Evolutionary conservation across 2,329 filamentous ascomycete genomes (phyloP).

Genomic region (Hypoxylon sp.): DNA sequence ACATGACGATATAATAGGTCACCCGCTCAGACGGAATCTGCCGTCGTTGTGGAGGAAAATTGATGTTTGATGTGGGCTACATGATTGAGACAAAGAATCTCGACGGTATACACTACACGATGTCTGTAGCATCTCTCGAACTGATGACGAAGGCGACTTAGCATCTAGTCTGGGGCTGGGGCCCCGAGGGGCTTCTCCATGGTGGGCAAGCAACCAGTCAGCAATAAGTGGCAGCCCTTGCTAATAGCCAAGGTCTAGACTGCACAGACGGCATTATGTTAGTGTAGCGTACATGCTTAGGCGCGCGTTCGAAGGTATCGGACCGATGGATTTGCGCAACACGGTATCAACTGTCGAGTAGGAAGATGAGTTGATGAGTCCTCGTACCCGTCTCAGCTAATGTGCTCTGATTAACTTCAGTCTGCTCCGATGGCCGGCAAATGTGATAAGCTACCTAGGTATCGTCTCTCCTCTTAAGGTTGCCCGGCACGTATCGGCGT

Average conservation of each 20-base stretch:
- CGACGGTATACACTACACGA: too few relatives aligned
- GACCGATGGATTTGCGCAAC: constrained; percentile 34
- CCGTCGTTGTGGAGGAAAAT: constrained; percentile 5
- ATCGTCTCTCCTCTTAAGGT: too few relatives aligned
- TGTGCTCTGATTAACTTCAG: background rate
- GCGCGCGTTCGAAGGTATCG: constrained; percentile 20
- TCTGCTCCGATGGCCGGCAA: background rate
- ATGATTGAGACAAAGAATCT: background rate
- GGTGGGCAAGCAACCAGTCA: background rate
- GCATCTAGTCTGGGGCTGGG: constrained; percentile 3
- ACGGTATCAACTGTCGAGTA: constrained; percentile 14
- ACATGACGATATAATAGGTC: constrained; percentile 8
- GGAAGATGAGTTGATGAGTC: background rate
- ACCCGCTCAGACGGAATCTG: constrained; percentile 4
- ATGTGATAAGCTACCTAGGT: background rate
- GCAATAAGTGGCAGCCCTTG: constrained; percentile 1
- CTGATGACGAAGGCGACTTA: constrained; percentile 20
- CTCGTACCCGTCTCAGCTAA: background rate
- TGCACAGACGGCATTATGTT: background rate
- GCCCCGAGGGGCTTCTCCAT: constrained; percentile 2
- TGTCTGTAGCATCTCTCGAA: too few relatives aligned
- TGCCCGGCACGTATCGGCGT: constrained; percentile 8
- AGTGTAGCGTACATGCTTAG: too few relatives aligned
- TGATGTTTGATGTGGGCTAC: constrained; percentile 5
- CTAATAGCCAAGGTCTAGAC: constrained; percentile 15